Percentiles rank a stretch among this genome's conserved stretches.
Conservation (phyloP, 805 yeast species). For the Limtongia smithiae region DNA sequence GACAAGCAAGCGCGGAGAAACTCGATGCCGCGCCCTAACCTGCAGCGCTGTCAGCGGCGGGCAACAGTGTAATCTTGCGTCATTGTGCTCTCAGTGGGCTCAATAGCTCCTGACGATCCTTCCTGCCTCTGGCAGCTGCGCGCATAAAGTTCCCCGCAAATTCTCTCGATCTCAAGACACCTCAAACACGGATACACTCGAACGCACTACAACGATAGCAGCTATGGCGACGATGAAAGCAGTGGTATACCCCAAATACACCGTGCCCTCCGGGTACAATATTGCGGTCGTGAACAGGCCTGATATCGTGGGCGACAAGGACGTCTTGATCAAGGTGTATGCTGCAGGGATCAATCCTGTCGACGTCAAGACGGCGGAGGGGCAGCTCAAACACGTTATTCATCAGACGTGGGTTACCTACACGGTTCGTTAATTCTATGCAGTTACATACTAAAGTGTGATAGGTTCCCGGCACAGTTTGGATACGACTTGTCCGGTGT, state of each 20-base stretch:
- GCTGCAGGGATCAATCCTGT: constrained; percentile 28
- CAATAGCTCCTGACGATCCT: too few relatives aligned
- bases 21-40: too few relatives aligned
- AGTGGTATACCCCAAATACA: constrained; percentile 4
- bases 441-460: too few relatives aligned
- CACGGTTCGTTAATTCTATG: too few relatives aligned
- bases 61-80: too few relatives aligned
- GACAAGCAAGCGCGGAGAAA: too few relatives aligned
- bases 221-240: constrained; percentile 8
- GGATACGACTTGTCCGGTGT: constrained; percentile 31
- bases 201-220: neutral
- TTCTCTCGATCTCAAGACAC: neutral
- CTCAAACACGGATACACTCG: too few relatives aligned
- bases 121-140: neutral
- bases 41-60: too few relatives aligned
- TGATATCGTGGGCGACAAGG: constrained; percentile 23
- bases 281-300: constrained; percentile 14
- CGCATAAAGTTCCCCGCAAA: neutral
- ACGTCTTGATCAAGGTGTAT: constrained; percentile 26
- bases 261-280: constrained; percentile 11
- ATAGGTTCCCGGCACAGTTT: constrained; percentile 20
- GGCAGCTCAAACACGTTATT: constrained; percentile 10
- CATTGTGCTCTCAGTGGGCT: too few relatives aligned
- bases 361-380: constrained; percentile 25
- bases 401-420: constrained; percentile 7